Conservation (phyloP, 2,329 filamentous ascomycete species). For the Alternaria triticimaculans region DNA sequence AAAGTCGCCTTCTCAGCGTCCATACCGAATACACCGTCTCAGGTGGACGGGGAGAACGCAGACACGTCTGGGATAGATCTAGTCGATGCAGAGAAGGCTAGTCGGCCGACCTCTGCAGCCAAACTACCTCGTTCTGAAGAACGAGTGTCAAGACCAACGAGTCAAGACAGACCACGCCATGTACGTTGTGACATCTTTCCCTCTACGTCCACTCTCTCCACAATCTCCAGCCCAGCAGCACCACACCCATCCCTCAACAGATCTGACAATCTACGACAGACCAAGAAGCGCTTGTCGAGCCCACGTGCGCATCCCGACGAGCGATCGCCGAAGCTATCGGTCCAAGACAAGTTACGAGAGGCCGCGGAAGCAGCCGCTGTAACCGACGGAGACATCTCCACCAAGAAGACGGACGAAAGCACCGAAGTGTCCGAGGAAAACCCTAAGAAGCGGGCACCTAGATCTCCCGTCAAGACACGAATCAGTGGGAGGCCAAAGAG, state of each 20-base stretch:
- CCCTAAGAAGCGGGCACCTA: conserved; percentile 31
- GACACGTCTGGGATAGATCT: conserved; percentile 37
- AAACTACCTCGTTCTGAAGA: conserved; percentile 26
- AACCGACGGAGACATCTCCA: conserved; percentile 6
- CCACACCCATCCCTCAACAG: conserved; percentile 4
- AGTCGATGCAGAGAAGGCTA: conserved; percentile 27
- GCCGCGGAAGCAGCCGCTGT: conserved; percentile 53
- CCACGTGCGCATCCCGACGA: conserved; percentile 47
- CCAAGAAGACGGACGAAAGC: conserved; percentile 17
- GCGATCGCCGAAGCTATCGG: conserved; percentile 50
- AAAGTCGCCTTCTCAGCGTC: conserved; percentile 50
- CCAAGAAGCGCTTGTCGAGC: conserved; percentile 48
- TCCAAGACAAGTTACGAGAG: conserved; percentile 56
- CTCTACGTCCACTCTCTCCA: conserved; percentile 20
- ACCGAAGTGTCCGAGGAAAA: conserved; percentile 30
- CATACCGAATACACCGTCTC: conserved; percentile 43
- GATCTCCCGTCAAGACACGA: conserved; percentile 53
- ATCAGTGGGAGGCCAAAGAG: conserved; percentile 65
- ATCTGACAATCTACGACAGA: conserved; percentile 42
- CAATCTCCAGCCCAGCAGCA: conserved; percentile 8
- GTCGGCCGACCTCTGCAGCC: conserved; percentile 22
- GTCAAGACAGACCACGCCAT: conserved; percentile 42
- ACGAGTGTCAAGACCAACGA: conserved; percentile 24
- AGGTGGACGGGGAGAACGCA: conserved; percentile 42
- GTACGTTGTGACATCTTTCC: conserved; percentile 47